Base-by-base conservation (phyloP, 805 yeast species). In the Yamadazyma scolyti region DNA sequence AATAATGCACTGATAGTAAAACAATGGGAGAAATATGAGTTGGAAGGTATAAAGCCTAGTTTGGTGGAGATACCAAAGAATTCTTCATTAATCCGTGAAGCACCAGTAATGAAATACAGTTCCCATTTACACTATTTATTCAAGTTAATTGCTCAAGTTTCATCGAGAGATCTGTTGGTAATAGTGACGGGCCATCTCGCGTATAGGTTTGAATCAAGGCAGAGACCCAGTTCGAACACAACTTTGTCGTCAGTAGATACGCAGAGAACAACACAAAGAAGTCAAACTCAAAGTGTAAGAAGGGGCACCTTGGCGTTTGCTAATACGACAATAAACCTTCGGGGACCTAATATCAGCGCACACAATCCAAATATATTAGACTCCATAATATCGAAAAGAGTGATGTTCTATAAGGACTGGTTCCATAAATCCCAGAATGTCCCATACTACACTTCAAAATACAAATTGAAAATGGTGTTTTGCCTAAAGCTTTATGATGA, bases 371-470 rank as follows among this genome's bases (percentile, higher is more conserved):
- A 27, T 13, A 16, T 35, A 2, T 15, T 48, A 14, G 55, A 52
- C 13, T 37, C 50, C 11, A 42, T 44, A 12, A 31, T 57, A 22
- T 42, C 54, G 4, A 38, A 48, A 4, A 39, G 61, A 17, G 33
- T 59, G 4, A 27, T 60, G 3, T 58, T 65, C 31, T 61, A 52
- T 41, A 48, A 47, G 20, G 69, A 64, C 39, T 63, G 68, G 68
- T 53, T 46, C 27, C 45, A 45, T 27, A 49, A 48, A 22, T 21
- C 47, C 2, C 32, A 24, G 5, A 13, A 23, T n/a, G 20, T 7
- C 25, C n/a, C n/a, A n/a, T n/a, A n/a, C n/a, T n/a, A n/a, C n/a
- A n/a, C n/a, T 4, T 23, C 13, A 29, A 20, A 8, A 16, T 13
- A 21, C 11, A 26, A 30, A 9, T 26, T 25, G 13, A 32, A 31